phyloP scores from a whole-genome alignment of 2,329 filamentous ascomycete species.

The Neonectria ditissima region DNA sequence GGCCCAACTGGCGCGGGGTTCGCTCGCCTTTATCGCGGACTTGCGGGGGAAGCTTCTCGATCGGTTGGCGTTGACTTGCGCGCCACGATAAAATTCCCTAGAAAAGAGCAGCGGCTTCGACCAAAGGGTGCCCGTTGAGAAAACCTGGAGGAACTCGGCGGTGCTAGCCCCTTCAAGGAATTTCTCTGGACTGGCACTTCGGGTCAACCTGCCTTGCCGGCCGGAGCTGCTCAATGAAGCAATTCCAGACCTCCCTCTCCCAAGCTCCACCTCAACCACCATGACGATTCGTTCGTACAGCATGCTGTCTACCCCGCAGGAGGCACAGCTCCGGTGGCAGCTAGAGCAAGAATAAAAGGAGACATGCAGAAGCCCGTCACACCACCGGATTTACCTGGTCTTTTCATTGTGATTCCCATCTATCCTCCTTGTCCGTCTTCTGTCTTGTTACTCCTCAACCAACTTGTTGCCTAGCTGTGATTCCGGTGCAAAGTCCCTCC shows the following conservation, averaged over 20 bases:
- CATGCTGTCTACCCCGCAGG: slow-evolving; percentile 19
- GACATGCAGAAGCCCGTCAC: neutral
- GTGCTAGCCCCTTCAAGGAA: slow-evolving; percentile 20
- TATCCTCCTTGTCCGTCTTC: neutral
- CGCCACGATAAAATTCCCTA: no score
- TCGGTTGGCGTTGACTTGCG: neutral
- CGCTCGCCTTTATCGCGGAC: neutral
- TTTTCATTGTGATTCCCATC: neutral
- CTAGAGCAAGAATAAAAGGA: slow-evolving; percentile 15
- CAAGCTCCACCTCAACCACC: neutral
- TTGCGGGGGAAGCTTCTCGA: neutral
- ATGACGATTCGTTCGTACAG: neutral
- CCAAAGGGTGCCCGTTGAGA: neutral
- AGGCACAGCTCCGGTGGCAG: neutral
- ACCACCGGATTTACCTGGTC: neutral
- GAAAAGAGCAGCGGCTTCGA: neutral
- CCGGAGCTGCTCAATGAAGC: slow-evolving; percentile 1
- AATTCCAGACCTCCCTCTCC: slow-evolving; percentile 1
- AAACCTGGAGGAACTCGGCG: slow-evolving; percentile 2
- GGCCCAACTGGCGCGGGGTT: neutral
- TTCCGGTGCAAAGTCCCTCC: neutral
- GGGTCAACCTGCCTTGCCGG: neutral
- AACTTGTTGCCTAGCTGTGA: neutral
- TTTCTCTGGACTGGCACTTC: neutral
- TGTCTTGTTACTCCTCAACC: neutral